phyloP scores from a whole-genome alignment of 192 early-diverging fungal genomes.

The Umbelopsis ramanniana region DNA sequence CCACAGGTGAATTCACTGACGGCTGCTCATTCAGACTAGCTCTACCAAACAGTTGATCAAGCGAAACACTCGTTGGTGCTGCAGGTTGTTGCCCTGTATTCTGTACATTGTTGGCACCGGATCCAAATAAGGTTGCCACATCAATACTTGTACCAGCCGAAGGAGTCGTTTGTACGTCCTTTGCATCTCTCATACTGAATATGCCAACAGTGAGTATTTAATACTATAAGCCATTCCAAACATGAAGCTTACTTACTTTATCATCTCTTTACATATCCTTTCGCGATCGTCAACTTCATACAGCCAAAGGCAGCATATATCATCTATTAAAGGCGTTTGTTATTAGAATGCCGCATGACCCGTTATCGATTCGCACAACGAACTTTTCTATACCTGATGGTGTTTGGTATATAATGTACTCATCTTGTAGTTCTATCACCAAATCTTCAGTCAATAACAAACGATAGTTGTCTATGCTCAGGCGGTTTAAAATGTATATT shows the following conservation, averaged over 20 bases:
- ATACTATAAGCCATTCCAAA: not conserved
- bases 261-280: constrained; percentile 55
- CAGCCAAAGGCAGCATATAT: constrained; percentile 79
- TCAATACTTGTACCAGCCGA: constrained; percentile 6
- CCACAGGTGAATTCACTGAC: not conserved
- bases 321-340: constrained; percentile 40
- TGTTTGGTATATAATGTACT: constrained; percentile 87
- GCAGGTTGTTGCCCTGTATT: not conserved
- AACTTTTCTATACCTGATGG: constrained; percentile 40
- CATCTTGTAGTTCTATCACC: constrained; percentile 77
- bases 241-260: constrained; percentile 41
- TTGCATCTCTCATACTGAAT: constrained; percentile 14
- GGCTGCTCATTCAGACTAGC: constrained; percentile 8
- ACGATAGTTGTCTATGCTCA: constrained; percentile 81
- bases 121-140: constrained; percentile 21
- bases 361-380: constrained; percentile 1
- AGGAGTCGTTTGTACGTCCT: not conserved
- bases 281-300: constrained; percentile 73
- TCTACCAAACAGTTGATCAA: not conserved
- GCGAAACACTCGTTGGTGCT: not conserved
- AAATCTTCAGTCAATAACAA: constrained; percentile 69
- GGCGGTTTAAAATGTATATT: constrained; percentile 88
- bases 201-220: not conserved
- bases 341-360: not conserved
- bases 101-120: not conserved